Base-by-base conservation (phyloP, 441 rosid species). In the Geranium incanum region DNA sequence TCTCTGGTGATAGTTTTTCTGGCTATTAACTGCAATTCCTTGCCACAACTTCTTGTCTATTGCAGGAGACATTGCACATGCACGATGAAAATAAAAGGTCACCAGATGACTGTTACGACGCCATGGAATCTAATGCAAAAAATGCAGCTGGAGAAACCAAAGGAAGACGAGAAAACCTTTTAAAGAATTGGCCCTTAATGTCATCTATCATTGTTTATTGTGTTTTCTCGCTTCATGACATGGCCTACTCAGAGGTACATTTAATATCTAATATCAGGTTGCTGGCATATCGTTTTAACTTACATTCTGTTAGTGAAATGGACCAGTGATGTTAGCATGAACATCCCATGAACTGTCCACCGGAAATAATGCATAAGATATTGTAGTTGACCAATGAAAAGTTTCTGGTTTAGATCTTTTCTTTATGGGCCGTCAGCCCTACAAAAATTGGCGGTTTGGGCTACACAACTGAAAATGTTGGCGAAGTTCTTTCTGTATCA, bases 211-310 rank as follows among this genome's bases (percentile, higher is more conserved):
- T 71, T 5, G 71, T 71, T 38, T 75, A 75, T 70, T 70, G 71
- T 2, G 19, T 75, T 67, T 75, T 75, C 63, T 75, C 78, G 1
- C 78, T 75, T 19, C 71, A 67, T 12, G 78, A 75, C 45, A 71
- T 75, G 75, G 78, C 78, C 60, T 75, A 75, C 71, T n/a, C 71
- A 0, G 78, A 75, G 78, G 75, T 75, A 41, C 59, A 52, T 4
- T 12, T 15, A 0, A 52, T 28, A 0, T 28, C 33, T 52, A 4
- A 3, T 16, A 13, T 52, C 5, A 52, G 4, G 18, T 52, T 52
- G 59, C 15, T 52, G 59, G 3, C 33, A 28, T 21, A 21, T 28
- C 33, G 1, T 28, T 28, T 28, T 28, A 28, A 28, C 33, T 28
- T 28, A 28, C 33, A 28, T 28, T 8, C n/a, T 45, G 33, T 28